A percentile compares a stretch with the other conserved stretches of the same genome.
Evolutionary conservation across 768 basidiomycete genomes (phyloP).

Genomic region (Cantharellus cinnabarinus): DNA sequence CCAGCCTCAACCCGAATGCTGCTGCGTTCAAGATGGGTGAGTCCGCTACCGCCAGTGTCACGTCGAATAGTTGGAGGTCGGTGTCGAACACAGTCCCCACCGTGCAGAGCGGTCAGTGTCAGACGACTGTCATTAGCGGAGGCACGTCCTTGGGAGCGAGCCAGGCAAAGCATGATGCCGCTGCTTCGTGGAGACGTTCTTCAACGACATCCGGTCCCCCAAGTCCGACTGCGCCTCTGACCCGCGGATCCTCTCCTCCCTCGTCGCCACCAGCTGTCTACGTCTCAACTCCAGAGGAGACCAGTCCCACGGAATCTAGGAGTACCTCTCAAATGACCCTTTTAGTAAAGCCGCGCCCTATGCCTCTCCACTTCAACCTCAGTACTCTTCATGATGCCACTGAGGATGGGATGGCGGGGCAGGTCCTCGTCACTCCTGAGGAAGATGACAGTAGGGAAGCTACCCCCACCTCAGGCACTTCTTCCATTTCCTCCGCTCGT

Average conservation of each 20-base stretch:
- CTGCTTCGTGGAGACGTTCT: constrained; percentile 60
- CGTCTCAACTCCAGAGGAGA: constrained; percentile 47
- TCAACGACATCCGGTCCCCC: constrained; percentile 41
- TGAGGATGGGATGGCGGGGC: no score
- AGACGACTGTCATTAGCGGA: constrained; percentile 50
- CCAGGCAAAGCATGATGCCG: constrained; percentile 9
- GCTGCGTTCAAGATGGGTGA: constrained; percentile 9
- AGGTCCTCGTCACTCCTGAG: constrained; percentile 6
- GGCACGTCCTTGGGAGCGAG: constrained; percentile 43
- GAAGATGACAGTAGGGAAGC: neutral
- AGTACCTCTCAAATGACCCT: neutral
- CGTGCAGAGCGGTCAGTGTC: constrained; percentile 19
- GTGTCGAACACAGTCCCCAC: constrained; percentile 25
- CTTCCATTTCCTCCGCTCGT: constrained; percentile 49
- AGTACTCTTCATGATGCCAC: constrained; percentile 15
- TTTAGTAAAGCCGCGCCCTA: constrained; percentile 30
- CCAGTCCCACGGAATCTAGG: neutral
- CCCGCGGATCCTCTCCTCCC: constrained; percentile 22
- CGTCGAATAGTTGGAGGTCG: constrained; percentile 14
- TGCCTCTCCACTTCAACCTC: constrained; percentile 37
- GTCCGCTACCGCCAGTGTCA: neutral
- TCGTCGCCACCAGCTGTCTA: constrained; percentile 37
- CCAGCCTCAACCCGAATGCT: constrained; percentile 21
- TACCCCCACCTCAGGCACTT: constrained; percentile 15
- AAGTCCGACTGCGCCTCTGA: constrained; percentile 38